phyloP scores from a whole-genome alignment of 2,329 filamentous ascomycete species.

The Ambrosiella cleistominuta region DNA sequence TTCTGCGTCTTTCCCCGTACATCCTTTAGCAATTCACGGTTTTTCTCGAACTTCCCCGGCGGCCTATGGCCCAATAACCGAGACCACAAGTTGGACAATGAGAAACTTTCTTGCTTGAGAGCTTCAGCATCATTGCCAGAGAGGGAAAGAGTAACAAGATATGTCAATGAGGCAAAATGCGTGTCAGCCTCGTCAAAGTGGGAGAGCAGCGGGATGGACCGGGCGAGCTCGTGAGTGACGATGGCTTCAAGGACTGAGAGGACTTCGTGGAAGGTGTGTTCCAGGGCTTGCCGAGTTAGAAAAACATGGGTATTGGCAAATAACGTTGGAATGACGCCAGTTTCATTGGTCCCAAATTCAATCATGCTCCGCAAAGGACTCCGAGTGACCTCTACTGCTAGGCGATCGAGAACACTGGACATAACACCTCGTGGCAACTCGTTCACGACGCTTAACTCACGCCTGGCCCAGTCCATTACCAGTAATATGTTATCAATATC shows the following conservation, averaged over 20 bases:
- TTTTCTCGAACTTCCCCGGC: constrained; percentile 83
- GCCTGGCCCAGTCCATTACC: constrained; percentile 90
- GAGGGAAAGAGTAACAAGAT: constrained; percentile 68
- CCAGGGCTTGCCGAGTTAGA: constrained; percentile 61
- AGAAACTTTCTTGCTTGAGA: constrained; percentile 36
- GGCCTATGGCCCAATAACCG: constrained; percentile 64
- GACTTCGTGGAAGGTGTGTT: constrained; percentile 77
- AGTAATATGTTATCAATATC: constrained; percentile 84
- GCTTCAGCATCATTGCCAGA: constrained; percentile 65
- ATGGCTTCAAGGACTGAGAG: constrained; percentile 74
- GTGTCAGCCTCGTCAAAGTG: constrained; percentile 86
- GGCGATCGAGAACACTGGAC: constrained; percentile 60
- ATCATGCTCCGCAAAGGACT: background rate
- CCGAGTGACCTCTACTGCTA: constrained; percentile 21
- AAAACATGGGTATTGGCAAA: constrained; percentile 44
- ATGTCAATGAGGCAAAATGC: constrained; percentile 76
- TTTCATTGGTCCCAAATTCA: background rate
- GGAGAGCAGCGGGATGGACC: constrained; percentile 62
- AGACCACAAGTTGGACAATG: constrained; percentile 67
- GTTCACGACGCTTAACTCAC: constrained; percentile 53
- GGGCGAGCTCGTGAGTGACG: constrained; percentile 66
- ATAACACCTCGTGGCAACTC: constrained; percentile 39
- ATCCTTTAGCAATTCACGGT: constrained; percentile 59
- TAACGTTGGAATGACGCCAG: background rate
- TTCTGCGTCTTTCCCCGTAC: constrained; percentile 68